Conservation (phyloP, 441 rosid genomes). For the Adansonia grandidieri region DNA sequence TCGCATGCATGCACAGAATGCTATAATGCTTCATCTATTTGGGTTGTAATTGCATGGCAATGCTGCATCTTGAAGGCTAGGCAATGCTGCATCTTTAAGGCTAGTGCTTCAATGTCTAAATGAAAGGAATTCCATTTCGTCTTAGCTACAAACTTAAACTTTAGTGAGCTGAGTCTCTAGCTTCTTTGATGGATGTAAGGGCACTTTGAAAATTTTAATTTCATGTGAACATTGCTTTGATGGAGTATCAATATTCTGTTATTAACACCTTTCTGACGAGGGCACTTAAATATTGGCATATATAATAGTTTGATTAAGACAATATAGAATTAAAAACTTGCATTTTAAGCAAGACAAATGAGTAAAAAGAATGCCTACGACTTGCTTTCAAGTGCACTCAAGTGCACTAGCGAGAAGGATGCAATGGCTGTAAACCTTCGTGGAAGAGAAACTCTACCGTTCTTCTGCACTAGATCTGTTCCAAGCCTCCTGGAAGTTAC, state of each 20-base stretch:
- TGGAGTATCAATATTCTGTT: not conserved
- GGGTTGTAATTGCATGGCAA: slow-evolving; percentile 48
- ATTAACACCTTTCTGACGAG: not conserved
- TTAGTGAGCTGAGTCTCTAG: not conserved
- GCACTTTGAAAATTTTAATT: not conserved
- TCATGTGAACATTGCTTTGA: not conserved
- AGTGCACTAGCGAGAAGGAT: not conserved
- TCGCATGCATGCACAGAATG: slow-evolving; percentile 96
- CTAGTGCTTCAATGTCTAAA: not conserved
- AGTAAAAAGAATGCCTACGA: slow-evolving; percentile 5
- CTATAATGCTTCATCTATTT: slow-evolving; percentile 81
- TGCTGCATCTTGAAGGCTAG: not conserved
- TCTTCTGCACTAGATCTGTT: slow-evolving; percentile 82
- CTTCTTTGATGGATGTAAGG: not conserved
- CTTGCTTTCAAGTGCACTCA: too few relatives aligned
- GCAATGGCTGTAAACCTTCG: not conserved
- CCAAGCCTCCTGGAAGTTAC: slow-evolving; percentile 79
- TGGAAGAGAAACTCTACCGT: slow-evolving; percentile 35
- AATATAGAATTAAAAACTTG: not conserved
- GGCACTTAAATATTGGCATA: not conserved
- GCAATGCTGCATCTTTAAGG: too few relatives aligned
- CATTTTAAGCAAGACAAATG: not conserved
- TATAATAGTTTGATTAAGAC: not conserved
- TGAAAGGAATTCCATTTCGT: not conserved
- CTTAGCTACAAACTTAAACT: not conserved